Evolutionary conservation across 2,329 filamentous ascomycete genomes (phyloP).

Genomic region (Bipolaris bicolor): DNA sequence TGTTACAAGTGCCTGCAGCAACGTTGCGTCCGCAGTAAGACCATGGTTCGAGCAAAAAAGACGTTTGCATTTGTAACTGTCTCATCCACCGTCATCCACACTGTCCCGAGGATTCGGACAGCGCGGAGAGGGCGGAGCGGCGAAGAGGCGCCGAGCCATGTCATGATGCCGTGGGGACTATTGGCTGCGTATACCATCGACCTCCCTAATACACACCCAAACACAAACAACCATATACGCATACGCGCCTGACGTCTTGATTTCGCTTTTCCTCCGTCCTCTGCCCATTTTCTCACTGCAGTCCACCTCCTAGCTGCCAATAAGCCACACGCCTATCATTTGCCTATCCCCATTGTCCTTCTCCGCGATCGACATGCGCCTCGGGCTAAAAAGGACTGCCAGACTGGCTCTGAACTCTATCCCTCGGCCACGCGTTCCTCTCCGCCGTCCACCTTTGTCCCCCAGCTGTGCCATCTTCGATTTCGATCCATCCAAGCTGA

Average conservation of each 20-base stretch:
- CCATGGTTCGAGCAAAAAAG: slow-evolving; percentile 15
- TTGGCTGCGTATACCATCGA: neutral
- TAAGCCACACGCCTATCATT: slow-evolving; percentile 10
- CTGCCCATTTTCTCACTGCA: neutral
- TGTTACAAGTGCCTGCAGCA: slow-evolving; percentile 26
- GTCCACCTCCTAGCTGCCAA: slow-evolving; percentile 3
- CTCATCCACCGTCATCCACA: neutral
- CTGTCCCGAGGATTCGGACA: slow-evolving; percentile 35
- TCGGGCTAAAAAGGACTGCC: neutral
- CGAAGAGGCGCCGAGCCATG: slow-evolving; percentile 25
- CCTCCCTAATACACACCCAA: no score
- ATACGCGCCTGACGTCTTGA: neutral
- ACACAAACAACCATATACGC: no score
- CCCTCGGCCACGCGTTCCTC: neutral
- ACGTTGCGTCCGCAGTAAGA: slow-evolving; percentile 14
- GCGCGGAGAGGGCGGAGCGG: slow-evolving; percentile 42
- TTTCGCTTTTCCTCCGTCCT: neutral
- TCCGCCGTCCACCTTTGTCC: slow-evolving; percentile 6
- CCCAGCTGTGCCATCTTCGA: no score
- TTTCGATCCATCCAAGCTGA: no score
- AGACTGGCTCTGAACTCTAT: slow-evolving; percentile 19
- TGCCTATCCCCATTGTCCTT: neutral
- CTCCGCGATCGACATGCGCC: neutral
- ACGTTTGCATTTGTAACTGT: slow-evolving; percentile 12
- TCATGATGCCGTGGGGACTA: no score